Evolutionary conservation across 495 filamentous ascomycete genomes (phyloP).

Genomic region (Tetracladium marchalianum): DNA sequence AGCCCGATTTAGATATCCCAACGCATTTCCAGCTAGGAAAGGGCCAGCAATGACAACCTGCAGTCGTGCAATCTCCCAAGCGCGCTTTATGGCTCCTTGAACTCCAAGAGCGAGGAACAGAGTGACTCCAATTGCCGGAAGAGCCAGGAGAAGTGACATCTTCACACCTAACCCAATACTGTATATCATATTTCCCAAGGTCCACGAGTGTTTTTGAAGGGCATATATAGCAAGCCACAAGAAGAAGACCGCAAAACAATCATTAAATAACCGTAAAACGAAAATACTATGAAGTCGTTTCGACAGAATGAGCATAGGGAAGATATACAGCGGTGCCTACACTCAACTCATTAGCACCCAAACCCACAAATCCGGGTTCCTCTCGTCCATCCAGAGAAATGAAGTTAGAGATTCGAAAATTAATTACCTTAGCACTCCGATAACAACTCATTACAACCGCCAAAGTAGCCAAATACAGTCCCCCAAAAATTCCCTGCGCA

Average conservation of each 20-base stretch:
- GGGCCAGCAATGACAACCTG: slow-evolving; percentile 71
- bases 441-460: slow-evolving; percentile 77
- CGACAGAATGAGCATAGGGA: slow-evolving; percentile 78
- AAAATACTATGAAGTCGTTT: slow-evolving; percentile 93
- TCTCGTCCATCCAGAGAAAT: no score
- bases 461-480: slow-evolving; percentile 66
- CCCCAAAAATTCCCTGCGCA: slow-evolving; percentile 73
- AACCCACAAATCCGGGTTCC: not conserved
- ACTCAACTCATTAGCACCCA: not conserved
- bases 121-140: slow-evolving; percentile 68
- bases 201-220: slow-evolving; percentile 64
- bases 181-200: slow-evolving; percentile 59
- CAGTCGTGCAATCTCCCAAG: slow-evolving; percentile 57
- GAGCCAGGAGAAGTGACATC: slow-evolving; percentile 78
- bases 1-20: slow-evolving; percentile 65
- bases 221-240: slow-evolving; percentile 73
- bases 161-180: slow-evolving; percentile 78
- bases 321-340: slow-evolving; percentile 78
- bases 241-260: slow-evolving; percentile 73
- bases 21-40: slow-evolving; percentile 58
- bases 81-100: slow-evolving; percentile 51
- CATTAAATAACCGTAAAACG: slow-evolving; percentile 88
- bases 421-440: slow-evolving; percentile 51
- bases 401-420: not conserved
- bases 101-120: slow-evolving; percentile 61